phyloP scores from a whole-genome alignment of 2,329 filamentous ascomycete species.

The Diaporthe sp. region DNA sequence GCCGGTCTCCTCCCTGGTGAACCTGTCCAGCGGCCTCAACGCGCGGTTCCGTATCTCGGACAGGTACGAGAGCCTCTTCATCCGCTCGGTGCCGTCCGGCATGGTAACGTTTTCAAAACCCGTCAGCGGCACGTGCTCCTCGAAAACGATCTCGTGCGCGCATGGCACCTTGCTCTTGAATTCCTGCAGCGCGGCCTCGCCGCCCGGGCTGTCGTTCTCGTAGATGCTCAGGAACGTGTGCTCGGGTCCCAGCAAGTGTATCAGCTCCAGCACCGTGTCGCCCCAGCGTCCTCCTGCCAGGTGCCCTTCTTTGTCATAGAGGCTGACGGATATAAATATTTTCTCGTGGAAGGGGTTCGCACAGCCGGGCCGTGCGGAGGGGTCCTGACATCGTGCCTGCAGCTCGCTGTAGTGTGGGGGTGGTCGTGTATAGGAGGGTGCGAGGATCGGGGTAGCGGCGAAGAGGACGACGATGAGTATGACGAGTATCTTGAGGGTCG shows the following conservation, averaged over 20 bases:
- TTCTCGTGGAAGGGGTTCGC: constrained; percentile 64
- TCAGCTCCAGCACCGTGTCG: constrained; percentile 65
- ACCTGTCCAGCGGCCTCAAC: constrained; percentile 68
- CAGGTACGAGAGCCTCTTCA: constrained; percentile 79
- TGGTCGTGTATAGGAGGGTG: constrained; percentile 54
- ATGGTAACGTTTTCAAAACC: constrained; percentile 68
- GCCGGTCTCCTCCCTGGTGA: constrained; percentile 47
- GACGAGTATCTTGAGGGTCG: constrained; percentile 39
- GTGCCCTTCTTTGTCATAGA: constrained; percentile 72
- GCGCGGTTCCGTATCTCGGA: constrained; percentile 79
- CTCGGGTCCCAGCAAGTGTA: constrained; percentile 72
- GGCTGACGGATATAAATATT: constrained; percentile 78
- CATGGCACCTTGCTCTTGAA: constrained; percentile 60
- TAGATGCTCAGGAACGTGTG: constrained; percentile 80
- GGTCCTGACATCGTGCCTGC: constrained; percentile 43
- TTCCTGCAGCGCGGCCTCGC: constrained; percentile 62
- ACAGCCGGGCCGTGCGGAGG: constrained; percentile 44
- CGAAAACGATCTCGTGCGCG: constrained; percentile 65
- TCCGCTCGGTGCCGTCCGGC: constrained; percentile 69
- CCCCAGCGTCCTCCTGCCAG: constrained; percentile 75
- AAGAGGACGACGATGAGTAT: constrained; percentile 46
- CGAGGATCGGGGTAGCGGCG: constrained; percentile 46
- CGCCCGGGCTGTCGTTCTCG: constrained; percentile 72
- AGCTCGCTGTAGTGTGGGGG: constrained; percentile 51
- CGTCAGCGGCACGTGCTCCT: constrained; percentile 66